Conservation (phyloP, 2,329 filamentous ascomycete genomes). For the Escovopsis sp. region DNA sequence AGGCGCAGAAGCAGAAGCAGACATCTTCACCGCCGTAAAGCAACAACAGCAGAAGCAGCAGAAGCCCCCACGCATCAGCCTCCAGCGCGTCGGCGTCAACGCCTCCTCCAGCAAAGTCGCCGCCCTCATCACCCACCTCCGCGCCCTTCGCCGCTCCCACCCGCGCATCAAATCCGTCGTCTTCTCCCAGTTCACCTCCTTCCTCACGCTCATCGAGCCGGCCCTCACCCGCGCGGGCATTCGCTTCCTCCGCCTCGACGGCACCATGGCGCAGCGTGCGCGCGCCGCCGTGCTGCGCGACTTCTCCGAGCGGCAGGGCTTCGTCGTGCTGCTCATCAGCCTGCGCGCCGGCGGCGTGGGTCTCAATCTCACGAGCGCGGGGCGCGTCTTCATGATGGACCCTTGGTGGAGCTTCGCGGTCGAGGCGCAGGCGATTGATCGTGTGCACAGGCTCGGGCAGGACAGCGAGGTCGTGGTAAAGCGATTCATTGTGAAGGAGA, state of each 20-base stretch:
- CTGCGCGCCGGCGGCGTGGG: constrained; percentile 86
- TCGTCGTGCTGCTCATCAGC: constrained; percentile 66
- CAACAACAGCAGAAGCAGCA: too few species aligned
- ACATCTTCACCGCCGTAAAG: too few species aligned
- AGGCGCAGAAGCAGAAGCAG: too few species aligned
- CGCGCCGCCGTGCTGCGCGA: constrained; percentile 62
- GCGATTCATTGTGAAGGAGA: constrained; percentile 76
- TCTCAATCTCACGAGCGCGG: constrained; percentile 78
- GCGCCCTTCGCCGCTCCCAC: constrained; percentile 48
- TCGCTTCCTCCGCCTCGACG: constrained; percentile 74
- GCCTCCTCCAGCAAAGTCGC: constrained; percentile 81
- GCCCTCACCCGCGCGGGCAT: constrained; percentile 60
- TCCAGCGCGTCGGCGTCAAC: constrained; percentile 44
- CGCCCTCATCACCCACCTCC: constrained; percentile 61
- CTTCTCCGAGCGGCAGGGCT: constrained; percentile 46
- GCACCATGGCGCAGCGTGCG: constrained; percentile 72
- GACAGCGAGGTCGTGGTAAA: constrained; percentile 71
- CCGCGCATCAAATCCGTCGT: constrained; percentile 72
- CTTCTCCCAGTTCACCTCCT: constrained; percentile 95
- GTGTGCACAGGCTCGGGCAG: constrained; percentile 94
- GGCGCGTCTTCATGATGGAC: constrained; percentile 96
- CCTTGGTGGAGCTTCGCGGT: constrained; percentile 98
- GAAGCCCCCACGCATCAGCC: constrained; percentile 38
- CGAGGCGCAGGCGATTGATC: constrained; percentile 93
- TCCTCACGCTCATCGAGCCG: constrained; percentile 78